Evolutionary conservation across 2,329 filamentous ascomycete genomes (phyloP), one percentile per base, ranked within the genome.

Genomic region (Pyricularia grisea): DNA sequence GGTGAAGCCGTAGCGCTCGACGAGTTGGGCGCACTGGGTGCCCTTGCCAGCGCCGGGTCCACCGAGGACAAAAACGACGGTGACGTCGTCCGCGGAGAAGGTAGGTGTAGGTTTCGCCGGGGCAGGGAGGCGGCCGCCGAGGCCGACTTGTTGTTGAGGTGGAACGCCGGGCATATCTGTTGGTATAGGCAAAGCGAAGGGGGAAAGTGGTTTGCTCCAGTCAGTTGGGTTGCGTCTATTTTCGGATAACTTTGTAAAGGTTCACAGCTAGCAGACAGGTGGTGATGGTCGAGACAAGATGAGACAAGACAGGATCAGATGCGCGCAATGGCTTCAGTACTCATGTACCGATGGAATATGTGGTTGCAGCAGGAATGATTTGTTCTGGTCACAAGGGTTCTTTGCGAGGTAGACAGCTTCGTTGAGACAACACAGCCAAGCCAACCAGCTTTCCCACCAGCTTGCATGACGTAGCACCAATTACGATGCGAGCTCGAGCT

Each of bases 1-100:
- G 71, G 88, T 91, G 88, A 98, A 98, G 78, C 90, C 89, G 79
- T 97, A 96, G 79, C 95, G 88, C 65, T 87, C 83, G 67, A 97
- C 94, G 42, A 99, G 89, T 73, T 92, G 92, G 73, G 88, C 87
- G 84, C 94, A 98, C 81, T 99, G 94, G 2, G 95, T 99, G 75
- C 95, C 95, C 80, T 99, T 99, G 75, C 95, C 95, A 72, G 94
- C 92, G 72, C 95, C 95, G 17, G 95, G 95, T 2, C 95, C 95
- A 79, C 94, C 94, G 71, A 99, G 93, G 72, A 98, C 93, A 83
- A 97, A 98, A 79, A 99, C 83, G 70, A 98, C 94, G n/a, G 93
- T 95, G 36, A 96, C 92, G 70, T 93, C 85, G 69, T 87, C 76
- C 67, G 90, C 82, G 70, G 87, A 89, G 85, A 97, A 97, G 76